Evolutionary conservation across 169 alveolate genomes (phyloP).

Genomic region (Plasmodium coatneyi): DNA sequence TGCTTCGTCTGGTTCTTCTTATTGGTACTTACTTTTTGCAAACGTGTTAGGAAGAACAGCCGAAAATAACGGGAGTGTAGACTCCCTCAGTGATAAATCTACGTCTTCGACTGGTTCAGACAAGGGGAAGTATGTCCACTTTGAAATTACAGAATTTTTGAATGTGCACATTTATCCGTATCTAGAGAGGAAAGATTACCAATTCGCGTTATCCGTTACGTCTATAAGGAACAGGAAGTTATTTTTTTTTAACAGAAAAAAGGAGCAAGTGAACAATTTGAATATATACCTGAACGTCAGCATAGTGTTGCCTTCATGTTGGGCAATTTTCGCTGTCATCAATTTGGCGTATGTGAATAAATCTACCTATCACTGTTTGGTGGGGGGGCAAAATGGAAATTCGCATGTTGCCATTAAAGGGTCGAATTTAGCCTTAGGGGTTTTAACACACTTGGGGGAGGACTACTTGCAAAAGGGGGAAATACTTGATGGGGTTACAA

Average conservation of each 20-base stretch:
- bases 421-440: constrained; percentile 37
- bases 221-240: constrained; percentile 52
- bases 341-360: constrained; percentile 32
- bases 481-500: background rate
- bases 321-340: constrained; percentile 53
- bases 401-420: constrained; percentile 43
- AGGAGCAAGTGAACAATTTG: constrained; percentile 34
- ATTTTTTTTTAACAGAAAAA: constrained; percentile 35
- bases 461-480: background rate
- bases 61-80: background rate
- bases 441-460: constrained; percentile 9
- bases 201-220: constrained; percentile 32
- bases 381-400: constrained; percentile 58
- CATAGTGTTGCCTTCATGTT: constrained; percentile 22
- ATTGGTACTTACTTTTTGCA: constrained; percentile 17
- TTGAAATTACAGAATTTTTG: constrained; percentile 44
- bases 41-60: background rate
- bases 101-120: background rate
- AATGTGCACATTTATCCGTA: constrained; percentile 47
- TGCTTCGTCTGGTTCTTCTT: background rate
- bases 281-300: constrained; percentile 17
- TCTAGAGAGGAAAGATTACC: constrained; percentile 14
- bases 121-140: constrained; percentile 39
- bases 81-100: background rate
- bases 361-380: constrained; percentile 38